A percentile compares a stretch with the other conserved stretches of the same genome.
These are phyloP conservation scores for Venturiaceae sp. DNA, from an alignment of 2,329 filamentous ascomycete genomes.

Conservation along the genomic window DNA sequence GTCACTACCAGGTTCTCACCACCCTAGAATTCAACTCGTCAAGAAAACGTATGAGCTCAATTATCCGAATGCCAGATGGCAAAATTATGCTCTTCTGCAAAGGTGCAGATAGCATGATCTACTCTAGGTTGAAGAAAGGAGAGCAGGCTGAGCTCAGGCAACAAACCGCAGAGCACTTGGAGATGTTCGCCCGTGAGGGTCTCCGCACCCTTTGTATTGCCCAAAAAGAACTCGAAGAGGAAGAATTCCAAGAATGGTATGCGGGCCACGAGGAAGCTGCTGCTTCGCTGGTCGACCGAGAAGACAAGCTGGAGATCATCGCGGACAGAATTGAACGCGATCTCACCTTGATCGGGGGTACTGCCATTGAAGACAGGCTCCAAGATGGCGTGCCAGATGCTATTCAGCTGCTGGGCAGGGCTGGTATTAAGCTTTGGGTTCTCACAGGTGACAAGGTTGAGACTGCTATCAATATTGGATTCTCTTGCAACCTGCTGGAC, in stretches of 20 bases:
- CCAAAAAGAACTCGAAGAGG: conserved; percentile 66
- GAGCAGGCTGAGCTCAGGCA: conserved; percentile 77
- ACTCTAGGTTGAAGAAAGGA: conserved; percentile 75
- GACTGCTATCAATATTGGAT: conserved; percentile 98
- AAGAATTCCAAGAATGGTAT: conserved; percentile 78
- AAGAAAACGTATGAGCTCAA: conserved; percentile 95
- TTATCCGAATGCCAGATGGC: conserved; percentile 87
- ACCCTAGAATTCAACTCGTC: conserved; percentile 97
- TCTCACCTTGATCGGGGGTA: conserved; percentile 79
- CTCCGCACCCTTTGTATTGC: conserved; percentile 92
- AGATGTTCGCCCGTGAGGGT: conserved; percentile 94
- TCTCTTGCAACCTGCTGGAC: conserved; percentile 93
- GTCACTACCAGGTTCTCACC: conserved; percentile 79
- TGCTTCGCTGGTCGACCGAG: conserved; percentile 71
- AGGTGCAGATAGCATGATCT: conserved; percentile 94
- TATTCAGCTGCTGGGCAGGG: conserved; percentile 79
- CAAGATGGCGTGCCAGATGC: conserved; percentile 97
- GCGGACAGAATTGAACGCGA: conserved; percentile 88
- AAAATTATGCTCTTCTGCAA: conserved; percentile 92
- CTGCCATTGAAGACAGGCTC: conserved; percentile 91
- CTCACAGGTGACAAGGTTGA: conserved; percentile 97
- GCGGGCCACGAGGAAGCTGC: conserved; percentile 81
- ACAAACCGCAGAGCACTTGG: conserved; percentile 83
- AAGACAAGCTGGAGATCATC: conserved; percentile 85
- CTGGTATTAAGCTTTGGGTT: conserved; percentile 98